Percentiles rank a stretch among this genome's conserved stretches.
These are phyloP conservation scores for Cyberlindnera xylosilytica DNA, from an alignment of 805 yeast species.

Conservation along the genomic window DNA sequence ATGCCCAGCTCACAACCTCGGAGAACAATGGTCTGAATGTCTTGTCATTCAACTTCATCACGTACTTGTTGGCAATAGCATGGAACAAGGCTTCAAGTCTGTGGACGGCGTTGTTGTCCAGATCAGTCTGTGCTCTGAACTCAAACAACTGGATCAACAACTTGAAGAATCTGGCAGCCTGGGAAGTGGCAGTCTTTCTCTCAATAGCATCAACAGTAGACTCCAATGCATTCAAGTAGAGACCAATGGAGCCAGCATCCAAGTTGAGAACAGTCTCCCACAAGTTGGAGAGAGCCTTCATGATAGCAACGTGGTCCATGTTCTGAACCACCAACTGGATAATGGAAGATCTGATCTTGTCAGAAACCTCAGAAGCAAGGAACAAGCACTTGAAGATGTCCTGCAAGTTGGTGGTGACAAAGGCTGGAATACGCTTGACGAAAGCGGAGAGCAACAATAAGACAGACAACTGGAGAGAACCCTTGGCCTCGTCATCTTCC, in stretches of 20 bases:
- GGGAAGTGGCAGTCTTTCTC: conserved; percentile 71
- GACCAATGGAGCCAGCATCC: conserved; percentile 53
- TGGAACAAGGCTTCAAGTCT: conserved; percentile 79
- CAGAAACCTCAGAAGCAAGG: conserved; percentile 55
- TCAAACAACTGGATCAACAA: conserved; percentile 72
- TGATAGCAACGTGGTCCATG: conserved; percentile 60
- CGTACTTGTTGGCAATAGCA: conserved; percentile 68
- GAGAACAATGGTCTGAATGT: conserved; percentile 91
- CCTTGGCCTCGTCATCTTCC: conserved; percentile 28
- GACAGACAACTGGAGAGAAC: conserved; percentile 61
- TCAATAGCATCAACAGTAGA: conserved; percentile 62
- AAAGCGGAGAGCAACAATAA: conserved; percentile 70
- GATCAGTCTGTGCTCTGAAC: conserved; percentile 53
- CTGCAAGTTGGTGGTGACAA: conserved; percentile 65
- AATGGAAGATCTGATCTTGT: conserved; percentile 56
- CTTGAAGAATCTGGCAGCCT: conserved; percentile 63
- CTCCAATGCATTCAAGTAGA: conserved; percentile 68
- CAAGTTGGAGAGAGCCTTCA: conserved; percentile 56
- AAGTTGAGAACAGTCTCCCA: conserved; percentile 49
- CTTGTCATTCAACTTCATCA: conserved; percentile 90
- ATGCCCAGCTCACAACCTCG: conserved; percentile 85
- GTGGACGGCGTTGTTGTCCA: conserved; percentile 70
- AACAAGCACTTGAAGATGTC: conserved; percentile 60
- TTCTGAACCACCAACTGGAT: conserved; percentile 60
- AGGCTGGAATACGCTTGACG: conserved; percentile 81